Conservation (phyloP, 2,329 filamentous ascomycete genomes). For the Hortaea werneckii region DNA sequence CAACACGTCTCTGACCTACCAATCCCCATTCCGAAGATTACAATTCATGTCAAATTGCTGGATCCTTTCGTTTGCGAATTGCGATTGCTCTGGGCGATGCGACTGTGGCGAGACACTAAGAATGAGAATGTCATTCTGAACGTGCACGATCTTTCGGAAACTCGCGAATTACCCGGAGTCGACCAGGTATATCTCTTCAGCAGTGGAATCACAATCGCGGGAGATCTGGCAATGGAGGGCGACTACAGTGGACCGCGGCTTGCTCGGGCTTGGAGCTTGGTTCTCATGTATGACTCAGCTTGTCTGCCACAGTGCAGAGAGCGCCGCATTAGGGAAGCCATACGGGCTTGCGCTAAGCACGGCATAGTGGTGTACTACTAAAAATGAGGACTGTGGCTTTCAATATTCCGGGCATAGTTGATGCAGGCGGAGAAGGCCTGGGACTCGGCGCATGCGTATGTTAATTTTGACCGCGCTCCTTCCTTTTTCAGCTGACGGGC, state of each 20-base stretch:
- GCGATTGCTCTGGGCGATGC: background rate
- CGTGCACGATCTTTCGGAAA: background rate
- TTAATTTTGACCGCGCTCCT: too few relatives aligned
- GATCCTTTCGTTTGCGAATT: background rate
- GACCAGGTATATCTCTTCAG: background rate
- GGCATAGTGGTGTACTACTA: too few relatives aligned
- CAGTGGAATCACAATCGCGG: background rate
- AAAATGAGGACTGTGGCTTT: too few relatives aligned
- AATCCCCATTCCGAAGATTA: background rate
- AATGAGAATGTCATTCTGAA: constrained; percentile 3
- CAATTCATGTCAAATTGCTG: constrained; percentile 5
- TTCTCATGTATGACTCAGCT: too few relatives aligned
- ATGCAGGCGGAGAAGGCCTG: too few relatives aligned
- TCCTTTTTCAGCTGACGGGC: too few relatives aligned
- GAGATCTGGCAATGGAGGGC: background rate
- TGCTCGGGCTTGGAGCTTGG: background rate
- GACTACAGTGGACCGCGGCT: background rate
- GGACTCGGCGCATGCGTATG: too few relatives aligned
- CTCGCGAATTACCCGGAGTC: background rate
- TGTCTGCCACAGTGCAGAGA: too few relatives aligned
- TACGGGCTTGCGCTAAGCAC: too few relatives aligned
- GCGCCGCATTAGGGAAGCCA: too few relatives aligned
- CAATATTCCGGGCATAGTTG: too few relatives aligned
- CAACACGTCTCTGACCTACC: background rate
- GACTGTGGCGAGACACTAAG: constrained; percentile 1